Base-by-base conservation (phyloP, 2,329 filamentous ascomycete genomes). In the Stachybotrys elegans region DNA sequence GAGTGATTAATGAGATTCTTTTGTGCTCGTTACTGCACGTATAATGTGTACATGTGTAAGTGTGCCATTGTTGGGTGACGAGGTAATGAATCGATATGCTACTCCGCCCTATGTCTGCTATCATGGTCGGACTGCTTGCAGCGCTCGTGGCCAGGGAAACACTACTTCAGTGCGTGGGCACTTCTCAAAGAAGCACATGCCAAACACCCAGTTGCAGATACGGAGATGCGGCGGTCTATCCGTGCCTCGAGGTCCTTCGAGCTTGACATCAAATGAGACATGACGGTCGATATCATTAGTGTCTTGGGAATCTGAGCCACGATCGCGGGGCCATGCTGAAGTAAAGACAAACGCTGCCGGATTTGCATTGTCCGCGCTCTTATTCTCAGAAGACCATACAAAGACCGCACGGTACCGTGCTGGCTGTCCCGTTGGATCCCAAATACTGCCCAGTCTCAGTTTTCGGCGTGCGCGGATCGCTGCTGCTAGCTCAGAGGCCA, bases 91-190 rank as follows among this genome's bases (percentile, higher is more conserved):
- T n/a, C n/a, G n/a, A n/a, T n/a, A n/a, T n/a, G n/a, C n/a, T n/a
- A n/a, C n/a, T n/a, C n/a, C n/a, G n/a, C n/a, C n/a, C n/a, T 35
- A 35, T 17, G 19, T 35, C n/a, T 9, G 7, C 31, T 35, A 16
- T 35, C n/a, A 35, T 35, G 31, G 31, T 17, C 19, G 8, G 19
- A 35, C 8, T 16, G 40, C 13, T 31, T 40, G 25, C 25, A 46
- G 37, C 23, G 46, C 27, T 22, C 3, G 31, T 20, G 56, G 56
- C 56, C 56, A 58, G 2, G 56, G 56, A 29, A 58, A 57, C 1
- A 57, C 13, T 3, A 56, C 52, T 3, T 51, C 22, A 8, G 35
- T 48, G 5, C 23, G 43, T 2, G 41, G 8, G 34, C 23, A 47
- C 4, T 45, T 42, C 1, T 43, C 29, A 25, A 57, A 58, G 46